Percentiles rank a stretch among this genome's conserved stretches.
phyloP scores from a whole-genome alignment of 2,329 filamentous ascomycete species.

The Cladorrhinum sp. region DNA sequence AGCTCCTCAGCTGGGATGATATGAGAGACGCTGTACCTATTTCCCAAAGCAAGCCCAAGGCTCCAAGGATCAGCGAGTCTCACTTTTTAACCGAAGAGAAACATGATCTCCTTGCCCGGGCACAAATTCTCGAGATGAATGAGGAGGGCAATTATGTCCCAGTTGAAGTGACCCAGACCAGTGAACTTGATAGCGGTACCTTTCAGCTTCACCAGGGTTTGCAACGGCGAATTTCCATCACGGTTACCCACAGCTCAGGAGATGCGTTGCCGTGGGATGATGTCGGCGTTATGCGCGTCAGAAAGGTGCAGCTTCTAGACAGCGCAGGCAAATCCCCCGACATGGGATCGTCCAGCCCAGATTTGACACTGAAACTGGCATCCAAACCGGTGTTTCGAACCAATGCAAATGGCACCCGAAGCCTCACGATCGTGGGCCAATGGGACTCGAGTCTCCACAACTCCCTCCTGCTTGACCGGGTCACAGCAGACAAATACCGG shows the following conservation, averaged over 20 bases:
- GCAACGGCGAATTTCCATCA: constrained; percentile 82
- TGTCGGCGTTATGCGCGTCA: constrained; percentile 71
- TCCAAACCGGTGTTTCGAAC: constrained; percentile 75
- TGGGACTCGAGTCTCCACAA: constrained; percentile 96
- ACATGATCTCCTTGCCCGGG: constrained; percentile 83
- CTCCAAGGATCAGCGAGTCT: constrained; percentile 76
- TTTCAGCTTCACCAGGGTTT: constrained; percentile 95
- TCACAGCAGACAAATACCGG: constrained; percentile 87
- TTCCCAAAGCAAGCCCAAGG: constrained; percentile 53
- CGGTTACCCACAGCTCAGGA: constrained; percentile 86
- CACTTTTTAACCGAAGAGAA: constrained; percentile 93
- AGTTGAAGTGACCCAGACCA: constrained; percentile 86
- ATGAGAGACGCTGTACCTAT: constrained; percentile 77
- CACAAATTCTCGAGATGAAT: constrained; percentile 88
- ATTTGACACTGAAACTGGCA: constrained; percentile 74
- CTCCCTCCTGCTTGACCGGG: constrained; percentile 88
- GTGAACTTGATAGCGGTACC: constrained; percentile 78
- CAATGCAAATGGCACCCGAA: constrained; percentile 86
- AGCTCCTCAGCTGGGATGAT: constrained; percentile 96
- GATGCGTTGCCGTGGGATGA: constrained; percentile 87
- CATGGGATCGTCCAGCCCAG: constrained; percentile 66
- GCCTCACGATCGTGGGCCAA: constrained; percentile 81
- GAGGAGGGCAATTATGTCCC: constrained; percentile 89
- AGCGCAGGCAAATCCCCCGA: constrained; percentile 81
- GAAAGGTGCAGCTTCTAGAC: constrained; percentile 79